Base-by-base conservation (phyloP, 495 filamentous ascomycete genomes). In the Cercophora sp. region DNA sequence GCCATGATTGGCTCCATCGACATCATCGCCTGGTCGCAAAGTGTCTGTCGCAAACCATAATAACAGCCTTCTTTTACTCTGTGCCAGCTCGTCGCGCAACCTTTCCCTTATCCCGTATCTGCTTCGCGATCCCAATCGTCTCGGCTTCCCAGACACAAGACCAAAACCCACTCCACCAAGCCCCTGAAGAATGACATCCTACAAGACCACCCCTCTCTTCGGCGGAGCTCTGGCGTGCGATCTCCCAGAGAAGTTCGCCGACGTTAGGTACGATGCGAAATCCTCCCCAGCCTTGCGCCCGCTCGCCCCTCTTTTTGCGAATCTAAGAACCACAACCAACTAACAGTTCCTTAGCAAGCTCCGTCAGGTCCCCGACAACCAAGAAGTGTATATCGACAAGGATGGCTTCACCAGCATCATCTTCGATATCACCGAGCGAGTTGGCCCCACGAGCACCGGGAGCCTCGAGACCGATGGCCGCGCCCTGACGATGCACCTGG, bases 331-430 rank as follows among this genome's bases (percentile, higher is more conserved):
- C 34, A 35, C 23, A 20, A 16, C 11, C 1, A 48, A 39, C 39
- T 50, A 18, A 44, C 43, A 36, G 1, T 8, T 15, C 37, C 37
- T 23, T 54, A 94, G 88, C 71, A 76, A 75, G 46, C 81, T 96
- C 66, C 89, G 93, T 65, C 83, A 92, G 74, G 83, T 98, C 34
- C 93, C 93, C 40, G 88, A 96, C 66, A 83, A 95, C 69, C 91
- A 98, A 72, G 93, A 98, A 77, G 85, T 96, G 59, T 96, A 83
- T 69, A 84, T 98, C 67, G 89, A 89, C 65, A 81, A 85, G 51
- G 89, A 91, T 43, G 78, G 76, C 54, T 77, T 80, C 63, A 85
- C 88, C 22, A 87, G 77, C 71, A 79, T 96, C 59, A 90, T 94
- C 66, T 75, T 96, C 73, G 93, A 98, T 50, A 86, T 98, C 68